Base-by-base conservation (phyloP, 2,329 filamentous ascomycete species). In the Fusarium udum region DNA sequence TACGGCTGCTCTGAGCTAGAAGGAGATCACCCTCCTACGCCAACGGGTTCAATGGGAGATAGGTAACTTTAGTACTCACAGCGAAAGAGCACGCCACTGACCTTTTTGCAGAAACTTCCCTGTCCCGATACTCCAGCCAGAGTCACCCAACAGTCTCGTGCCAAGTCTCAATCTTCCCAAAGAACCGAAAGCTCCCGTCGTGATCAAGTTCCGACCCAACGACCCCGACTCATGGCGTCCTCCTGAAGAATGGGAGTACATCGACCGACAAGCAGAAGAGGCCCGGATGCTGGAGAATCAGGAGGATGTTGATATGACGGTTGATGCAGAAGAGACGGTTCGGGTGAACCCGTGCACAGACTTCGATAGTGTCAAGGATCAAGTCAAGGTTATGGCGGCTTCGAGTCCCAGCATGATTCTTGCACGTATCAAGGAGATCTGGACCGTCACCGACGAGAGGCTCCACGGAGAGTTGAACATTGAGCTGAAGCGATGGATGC, bases 401-500 rank as follows among this genome's bases (percentile, higher is more conserved):
- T 64, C 73, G 6, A 74, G 73, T 2, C 79, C 79, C 8, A 73
- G 78, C n/a, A 68, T 87, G 36, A 84, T 91, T 49, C 81, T 92
- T 9, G 83, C 86, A 39, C 85, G 89, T 8, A 82, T 92, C 42
- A 88, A 86, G 37, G 85, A 71, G 24, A 65, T 77, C 12, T 77
- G 71, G 75, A 65, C 39, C 26, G 63, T 67, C 4, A 66, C 61
- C 2, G 72, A 73, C 18, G 53, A 69, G 22, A 72, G 62, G 6
- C 57, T 69, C 4, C 62, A 70, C 4, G 36, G 48, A 4, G 69
- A 74, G 57, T 75, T 88, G 8, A 87, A 88, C 64, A 82, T 88
- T 53, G 86, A 88, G 69, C 88, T 88, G 76, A 88, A 89, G 74
- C 70, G 71, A 31, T 91, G 89, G 89, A 87, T 94, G 82, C 82